phyloP scores from a whole-genome alignment of 2,329 filamentous ascomycete species.

The Stagonosporopsis tanaceti region DNA sequence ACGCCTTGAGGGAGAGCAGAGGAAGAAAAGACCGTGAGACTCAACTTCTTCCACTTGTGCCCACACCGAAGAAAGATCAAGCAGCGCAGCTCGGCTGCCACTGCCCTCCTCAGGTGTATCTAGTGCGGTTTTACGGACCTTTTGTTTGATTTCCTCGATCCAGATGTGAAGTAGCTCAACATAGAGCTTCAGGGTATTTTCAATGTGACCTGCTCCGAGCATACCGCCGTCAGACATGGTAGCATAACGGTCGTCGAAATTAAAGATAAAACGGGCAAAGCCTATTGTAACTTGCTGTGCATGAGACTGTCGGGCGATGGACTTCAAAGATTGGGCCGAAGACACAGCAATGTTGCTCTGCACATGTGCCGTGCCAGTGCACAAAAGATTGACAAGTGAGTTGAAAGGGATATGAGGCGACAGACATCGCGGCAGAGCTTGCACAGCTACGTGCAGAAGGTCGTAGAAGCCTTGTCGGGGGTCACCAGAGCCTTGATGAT shows the following conservation, averaged over 20 bases:
- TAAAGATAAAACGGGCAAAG: slow-evolving; percentile 97
- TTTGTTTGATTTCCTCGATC: slow-evolving; percentile 95
- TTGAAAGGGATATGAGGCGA: slow-evolving; percentile 92
- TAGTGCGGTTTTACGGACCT: slow-evolving; percentile 75
- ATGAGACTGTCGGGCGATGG: slow-evolving; percentile 90
- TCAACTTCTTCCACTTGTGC: slow-evolving; percentile 97
- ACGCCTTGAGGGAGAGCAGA: slow-evolving; percentile 92
- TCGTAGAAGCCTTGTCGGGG: slow-evolving; percentile 96
- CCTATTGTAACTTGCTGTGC: slow-evolving; percentile 96
- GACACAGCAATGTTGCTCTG: slow-evolving; percentile 91
- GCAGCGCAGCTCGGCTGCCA: slow-evolving; percentile 77
- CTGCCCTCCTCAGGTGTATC: slow-evolving; percentile 69
- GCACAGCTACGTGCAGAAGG: slow-evolving; percentile 91
- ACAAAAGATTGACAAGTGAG: slow-evolving; percentile 90
- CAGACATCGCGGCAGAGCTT: slow-evolving; percentile 91
- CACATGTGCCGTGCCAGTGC: slow-evolving; percentile 95
- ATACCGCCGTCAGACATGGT: slow-evolving; percentile 98
- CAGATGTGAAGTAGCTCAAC: slow-evolving; percentile 94
- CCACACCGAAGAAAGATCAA: slow-evolving; percentile 87
- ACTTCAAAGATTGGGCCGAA: slow-evolving; percentile 91
- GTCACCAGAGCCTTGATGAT: slow-evolving; percentile 74
- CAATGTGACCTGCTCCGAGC: slow-evolving; percentile 91
- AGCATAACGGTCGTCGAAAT: slow-evolving; percentile 95
- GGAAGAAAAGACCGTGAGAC: slow-evolving; percentile 94
- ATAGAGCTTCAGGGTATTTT: slow-evolving; percentile 90